Base-by-base conservation (phyloP, 495 filamentous ascomycete genomes). In the Penicillium atrosanguineum region DNA sequence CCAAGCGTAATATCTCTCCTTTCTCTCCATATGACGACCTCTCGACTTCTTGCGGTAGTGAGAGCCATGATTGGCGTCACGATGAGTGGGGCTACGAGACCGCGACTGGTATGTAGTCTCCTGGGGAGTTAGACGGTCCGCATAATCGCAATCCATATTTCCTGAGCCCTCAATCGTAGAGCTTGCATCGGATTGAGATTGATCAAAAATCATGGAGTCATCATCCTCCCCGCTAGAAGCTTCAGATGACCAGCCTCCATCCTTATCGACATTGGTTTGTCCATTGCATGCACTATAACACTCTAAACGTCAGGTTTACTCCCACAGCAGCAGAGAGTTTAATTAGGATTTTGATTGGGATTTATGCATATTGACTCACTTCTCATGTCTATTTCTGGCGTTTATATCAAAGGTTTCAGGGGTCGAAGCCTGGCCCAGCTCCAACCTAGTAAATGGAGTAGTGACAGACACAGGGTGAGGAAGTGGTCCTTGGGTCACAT, bases 141-240 rank as follows among this genome's bases (percentile, higher is more conserved):
- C 18, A 26, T 46, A 38, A 18, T 56, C 57, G 14, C 41, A 37
- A 14, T 57, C 43, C 37, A 50, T 55, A 19, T 20, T 20, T 7
- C 56, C 60, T 18, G 29, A 26, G n/a, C 55, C 47, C 14, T 52
- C 50, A 7, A 48, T 60, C 5, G 42, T 47, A 2, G 56, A 61
- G 34, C 48, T 63, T 2, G 40, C 41, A 9, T 57, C 51, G 7
- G 46, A 55, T 37, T 28, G 16, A 8, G 43, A 52, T 20, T 31
- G 6, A 16, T 60, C 60, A 34, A 43, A 53, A 11, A 50, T 36
- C 50, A 53, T 43, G 9, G 51, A 56, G 9, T 55, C 56, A 25
- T 48, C 52, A 20, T 59, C 50, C 18, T 49, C 46, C 43, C 50
- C 53, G 7, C 49, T 48, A 28, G 44, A 50, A 3, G 40, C 47